Evolutionary conservation across 306 rosid genomes (phyloP).

Genomic region (Begonia loranthoides): DNA sequence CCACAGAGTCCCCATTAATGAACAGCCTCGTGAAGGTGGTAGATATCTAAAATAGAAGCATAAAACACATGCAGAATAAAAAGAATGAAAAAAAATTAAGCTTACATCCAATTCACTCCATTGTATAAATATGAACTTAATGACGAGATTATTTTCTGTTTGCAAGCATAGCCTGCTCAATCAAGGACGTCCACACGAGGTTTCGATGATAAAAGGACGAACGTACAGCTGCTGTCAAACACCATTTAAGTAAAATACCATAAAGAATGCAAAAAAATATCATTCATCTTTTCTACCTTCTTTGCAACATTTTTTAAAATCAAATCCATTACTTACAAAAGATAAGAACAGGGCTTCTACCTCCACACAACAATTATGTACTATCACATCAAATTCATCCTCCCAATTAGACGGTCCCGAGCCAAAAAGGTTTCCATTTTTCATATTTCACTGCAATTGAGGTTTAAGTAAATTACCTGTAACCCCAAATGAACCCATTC

Average conservation of each 20-base stretch:
- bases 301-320: no score
- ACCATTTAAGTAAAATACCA: no score
- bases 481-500: conserved; percentile 87
- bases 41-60: conserved; percentile 39
- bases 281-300: no score
- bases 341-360: no score
- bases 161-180: background rate
- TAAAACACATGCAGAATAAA: conserved; percentile 10
- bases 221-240: background rate
- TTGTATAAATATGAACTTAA: background rate
- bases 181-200: background rate
- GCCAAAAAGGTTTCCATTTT: no score
- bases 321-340: no score
- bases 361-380: no score
- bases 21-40: conserved; percentile 42
- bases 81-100: background rate
- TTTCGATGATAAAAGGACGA: background rate
- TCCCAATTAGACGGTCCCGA: no score
- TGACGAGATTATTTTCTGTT: background rate
- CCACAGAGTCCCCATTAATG: conserved; percentile 54
- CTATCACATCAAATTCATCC: no score
- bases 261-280: no score
- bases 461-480: conserved; percentile 36
- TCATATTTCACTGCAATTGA: no score
- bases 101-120: background rate